These are phyloP conservation scores for Amanita pallidorosea DNA, from an alignment of 768 basidiomycete species.

Conservation along the genomic window DNA sequence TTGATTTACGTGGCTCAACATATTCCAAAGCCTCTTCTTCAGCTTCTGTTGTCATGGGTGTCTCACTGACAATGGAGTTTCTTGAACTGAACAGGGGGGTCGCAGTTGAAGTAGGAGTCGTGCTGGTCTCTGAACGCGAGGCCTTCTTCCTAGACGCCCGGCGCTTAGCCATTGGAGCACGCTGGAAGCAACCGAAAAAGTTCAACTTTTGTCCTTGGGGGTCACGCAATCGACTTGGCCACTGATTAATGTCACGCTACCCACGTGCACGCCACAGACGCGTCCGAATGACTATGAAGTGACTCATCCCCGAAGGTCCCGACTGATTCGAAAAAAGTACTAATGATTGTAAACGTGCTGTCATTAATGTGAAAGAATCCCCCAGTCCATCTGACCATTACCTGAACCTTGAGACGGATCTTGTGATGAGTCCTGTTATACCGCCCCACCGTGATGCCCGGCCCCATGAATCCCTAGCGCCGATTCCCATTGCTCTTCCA, in stretches of 20 bases:
- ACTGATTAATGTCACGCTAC: neutral
- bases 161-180: constrained; percentile 4
- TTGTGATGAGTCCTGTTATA: neutral
- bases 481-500: neutral
- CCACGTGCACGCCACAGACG: constrained; percentile 5
- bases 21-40: constrained; percentile 14
- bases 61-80: constrained; percentile 26
- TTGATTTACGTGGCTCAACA: constrained; percentile 10
- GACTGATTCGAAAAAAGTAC: too few species aligned
- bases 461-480: neutral
- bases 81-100: constrained; percentile 43
- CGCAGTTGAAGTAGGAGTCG: constrained; percentile 13
- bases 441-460: neutral
- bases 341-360: neutral
- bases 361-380: constrained; percentile 1
- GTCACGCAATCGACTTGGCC: neutral
- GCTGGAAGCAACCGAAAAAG: constrained; percentile 3
- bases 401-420: neutral
- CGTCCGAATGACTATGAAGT: neutral
- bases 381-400: neutral
- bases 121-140: neutral
- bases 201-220: constrained; percentile 7
- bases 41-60: constrained; percentile 20
- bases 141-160: neutral
- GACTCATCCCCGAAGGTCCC: too few species aligned